Base-by-base conservation (phyloP, 179 eudicot species). In the Beta lomatogona region DNA sequence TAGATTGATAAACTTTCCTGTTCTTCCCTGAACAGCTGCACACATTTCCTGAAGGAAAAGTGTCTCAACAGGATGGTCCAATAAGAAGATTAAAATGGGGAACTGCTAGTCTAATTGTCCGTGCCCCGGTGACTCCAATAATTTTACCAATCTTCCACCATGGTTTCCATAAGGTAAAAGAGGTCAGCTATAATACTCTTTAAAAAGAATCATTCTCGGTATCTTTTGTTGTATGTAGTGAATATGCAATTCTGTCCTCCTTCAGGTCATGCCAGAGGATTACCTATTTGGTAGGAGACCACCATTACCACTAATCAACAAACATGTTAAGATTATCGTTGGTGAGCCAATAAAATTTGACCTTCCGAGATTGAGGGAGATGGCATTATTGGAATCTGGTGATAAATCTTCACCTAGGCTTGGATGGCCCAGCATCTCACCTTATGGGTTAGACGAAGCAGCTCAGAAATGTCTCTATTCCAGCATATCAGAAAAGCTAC, bases 41-140 rank as follows among this genome's bases (percentile, higher is more conserved):
- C 90, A 90, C 98, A 64, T 95, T 93, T 87, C 98, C 98, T 48
- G 95, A 95, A 84, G 98, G 98, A 46, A 95, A 95, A 84, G 97
- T 95, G 77, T 91, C 72, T 73, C 98, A 93, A 83, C 88, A 90
- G 82, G 89, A 87, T 86, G 88, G 83, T 82, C 97, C 98, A 15
- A 91, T 95, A 83, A 85, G 94, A 83, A 86, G 98, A 82, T 86
- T 95, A 79, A 95, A 95, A 83, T 95, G 99, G 99, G 99, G 99
- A 78, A 94, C 99, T 85, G 99, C 99, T 16, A 95, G 99, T 87
- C 95, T 95, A 59, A 94, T 95, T 73, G 97, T 81, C 60, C 97
- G 98, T 65, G 91, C 97, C 25, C 93, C 95, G 31, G 89, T 95
- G 68, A 89, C 98, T 61, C 99, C 99, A 2, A 85, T 95, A 78